A percentile compares a stretch with the other conserved stretches of the same genome.
phyloP scores from a whole-genome alignment of 1,284 basidiomycete species.

The Apiotrichum porosum region DNA sequence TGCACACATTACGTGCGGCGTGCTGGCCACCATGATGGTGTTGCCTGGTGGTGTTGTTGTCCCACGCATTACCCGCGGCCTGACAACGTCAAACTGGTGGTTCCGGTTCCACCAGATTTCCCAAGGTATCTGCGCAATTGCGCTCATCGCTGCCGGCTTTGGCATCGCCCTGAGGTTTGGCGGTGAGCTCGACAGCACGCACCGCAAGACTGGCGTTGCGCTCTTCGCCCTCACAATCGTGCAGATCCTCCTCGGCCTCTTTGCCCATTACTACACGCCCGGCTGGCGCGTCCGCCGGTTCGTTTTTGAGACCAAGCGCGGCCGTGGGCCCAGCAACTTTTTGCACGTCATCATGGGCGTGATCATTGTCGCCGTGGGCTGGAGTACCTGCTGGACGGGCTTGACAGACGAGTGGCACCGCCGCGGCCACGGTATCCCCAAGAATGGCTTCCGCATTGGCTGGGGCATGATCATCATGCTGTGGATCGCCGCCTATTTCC shows the following conservation, averaged over 20 bases:
- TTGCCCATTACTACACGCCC: conserved; percentile 55
- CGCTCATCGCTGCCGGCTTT: conserved; percentile 54
- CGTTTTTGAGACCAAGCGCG: conserved; percentile 21
- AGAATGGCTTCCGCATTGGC: conserved; percentile 27
- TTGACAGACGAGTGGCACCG: conserved; percentile 28
- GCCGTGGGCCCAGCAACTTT: conserved; percentile 33
- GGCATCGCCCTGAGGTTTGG: conserved; percentile 23
- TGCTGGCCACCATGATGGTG: conserved; percentile 57
- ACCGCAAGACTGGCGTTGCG: conserved; percentile 59
- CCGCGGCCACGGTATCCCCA: conserved; percentile 18
- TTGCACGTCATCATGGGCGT: conserved; percentile 32
- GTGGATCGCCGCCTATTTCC: conserved; percentile 16
- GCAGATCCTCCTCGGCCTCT: conserved; percentile 57
- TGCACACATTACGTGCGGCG: conserved; percentile 57
- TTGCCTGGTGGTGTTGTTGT: conserved; percentile 59
- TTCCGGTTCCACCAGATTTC: conserved; percentile 56
- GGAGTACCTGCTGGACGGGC: conserved; percentile 28
- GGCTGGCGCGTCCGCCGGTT: conserved; percentile 1
- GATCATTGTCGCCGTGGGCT: conserved; percentile 29
- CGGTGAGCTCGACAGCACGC: conserved; percentile 44
- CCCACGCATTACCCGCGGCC: conserved; percentile 58
- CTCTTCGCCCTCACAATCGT: conserved; percentile 60
- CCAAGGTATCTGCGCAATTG: conserved; percentile 56
- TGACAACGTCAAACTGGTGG: conserved; percentile 54
- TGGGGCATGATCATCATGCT: conserved; percentile 30